phyloP scores from a whole-genome alignment of 306 rosid genomes.

The Dalbergia oliveri region DNA sequence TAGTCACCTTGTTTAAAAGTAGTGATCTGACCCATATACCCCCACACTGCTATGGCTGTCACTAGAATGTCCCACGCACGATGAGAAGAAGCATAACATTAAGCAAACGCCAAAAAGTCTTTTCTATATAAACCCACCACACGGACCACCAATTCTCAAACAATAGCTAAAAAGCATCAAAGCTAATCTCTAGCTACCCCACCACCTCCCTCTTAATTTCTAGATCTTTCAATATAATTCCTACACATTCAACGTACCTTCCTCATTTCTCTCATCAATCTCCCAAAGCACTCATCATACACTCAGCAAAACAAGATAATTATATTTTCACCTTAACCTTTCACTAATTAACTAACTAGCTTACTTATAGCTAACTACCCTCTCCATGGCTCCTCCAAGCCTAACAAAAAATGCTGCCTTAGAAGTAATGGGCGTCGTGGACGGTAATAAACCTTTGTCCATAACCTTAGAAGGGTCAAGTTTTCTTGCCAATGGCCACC shows the following conservation, averaged over 20 bases:
- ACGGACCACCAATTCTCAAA: background rate
- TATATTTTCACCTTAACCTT: background rate
- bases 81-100: background rate
- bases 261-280: background rate
- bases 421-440: slow-evolving; percentile 26
- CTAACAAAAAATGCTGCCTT: slow-evolving; percentile 49
- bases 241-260: background rate
- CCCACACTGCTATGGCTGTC: background rate
- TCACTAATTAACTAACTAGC: background rate
- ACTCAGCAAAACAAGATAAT: background rate
- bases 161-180: background rate
- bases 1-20: too few species aligned
- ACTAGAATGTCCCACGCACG: slow-evolving; percentile 17
- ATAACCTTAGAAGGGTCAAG: slow-evolving; percentile 53
- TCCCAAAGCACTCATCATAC: background rate
- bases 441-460: slow-evolving; percentile 40
- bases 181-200: background rate
- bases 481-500: slow-evolving; percentile 66
- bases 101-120: background rate
- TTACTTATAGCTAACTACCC: background rate
- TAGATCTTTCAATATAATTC: background rate
- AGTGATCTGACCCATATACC: background rate
- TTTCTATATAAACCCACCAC: slow-evolving; percentile 27
- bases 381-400: slow-evolving; percentile 80
- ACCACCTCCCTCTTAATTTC: background rate